Evolutionary conservation across 192 early-diverging fungal species (phyloP).

Genomic region (Umbelopsis sp.): DNA sequence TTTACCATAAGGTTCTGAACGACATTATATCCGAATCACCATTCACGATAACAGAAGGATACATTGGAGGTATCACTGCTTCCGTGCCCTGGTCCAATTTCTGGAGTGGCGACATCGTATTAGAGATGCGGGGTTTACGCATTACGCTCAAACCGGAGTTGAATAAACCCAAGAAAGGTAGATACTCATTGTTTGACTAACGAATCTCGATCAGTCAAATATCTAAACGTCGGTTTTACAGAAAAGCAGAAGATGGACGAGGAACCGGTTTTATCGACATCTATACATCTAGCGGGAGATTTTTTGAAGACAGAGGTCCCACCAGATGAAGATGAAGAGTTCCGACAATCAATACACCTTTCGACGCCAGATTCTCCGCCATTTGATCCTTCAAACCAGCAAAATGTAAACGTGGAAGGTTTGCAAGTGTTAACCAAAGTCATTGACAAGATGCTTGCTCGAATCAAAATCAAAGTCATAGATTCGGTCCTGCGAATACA

Average conservation of each 20-base stretch:
- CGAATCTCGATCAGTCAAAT: conserved; percentile 60
- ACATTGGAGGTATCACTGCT: conserved; percentile 68
- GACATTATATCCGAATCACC: conserved; percentile 70
- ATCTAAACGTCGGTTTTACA: conserved; percentile 32
- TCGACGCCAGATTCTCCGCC: conserved; percentile 27
- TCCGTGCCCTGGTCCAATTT: conserved; percentile 85
- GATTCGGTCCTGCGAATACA: conserved; percentile 53
- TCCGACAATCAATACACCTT: conserved; percentile 55
- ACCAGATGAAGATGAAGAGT: conserved; percentile 64
- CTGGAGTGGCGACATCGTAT: conserved; percentile 75
- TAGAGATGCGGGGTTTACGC: conserved; percentile 71
- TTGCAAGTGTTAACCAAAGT: conserved; percentile 76
- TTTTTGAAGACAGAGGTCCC: conserved; percentile 74
- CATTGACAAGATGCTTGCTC: conserved; percentile 85
- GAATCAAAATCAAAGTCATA: conserved; percentile 70
- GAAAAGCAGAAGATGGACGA: conserved; percentile 42
- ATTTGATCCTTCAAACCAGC: conserved; percentile 11
- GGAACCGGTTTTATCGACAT: conserved; percentile 75
- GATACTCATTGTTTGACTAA: conserved; percentile 58
- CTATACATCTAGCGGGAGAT: conserved; percentile 86
- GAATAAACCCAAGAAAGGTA: conserved; percentile 28
- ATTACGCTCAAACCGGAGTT: conserved; percentile 52
- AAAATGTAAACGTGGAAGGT: conserved; percentile 56
- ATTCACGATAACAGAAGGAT: conserved; percentile 67
- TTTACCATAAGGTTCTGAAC: conserved; percentile 68